Evolutionary conservation across 1,284 basidiomycete species (phyloP), one percentile per base, ranked within the genome.

Genomic region (Thelephora terrestris): DNA sequence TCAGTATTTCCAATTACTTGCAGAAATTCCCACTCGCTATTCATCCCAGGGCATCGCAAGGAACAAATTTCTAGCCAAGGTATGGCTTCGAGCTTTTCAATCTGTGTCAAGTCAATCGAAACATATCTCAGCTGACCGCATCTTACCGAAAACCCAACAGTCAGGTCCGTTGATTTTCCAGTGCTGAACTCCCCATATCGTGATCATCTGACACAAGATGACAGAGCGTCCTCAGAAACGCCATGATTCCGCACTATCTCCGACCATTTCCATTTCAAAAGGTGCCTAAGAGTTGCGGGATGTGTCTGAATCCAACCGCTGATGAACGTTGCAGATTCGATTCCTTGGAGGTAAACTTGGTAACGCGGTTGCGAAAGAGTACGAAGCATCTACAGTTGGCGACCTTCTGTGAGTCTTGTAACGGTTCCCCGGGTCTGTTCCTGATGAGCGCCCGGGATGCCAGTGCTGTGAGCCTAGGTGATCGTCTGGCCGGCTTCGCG

Each of bases 301-400:
- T 17, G 18, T 43, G 9, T 21, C 20, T 21, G 39, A 17, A 49
- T 37, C 40, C 44, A 27, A 14, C 10, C 34, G 43, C 27, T 43
- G 29, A 32, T 46, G 32, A 21, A n/a, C 16, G 6, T 21, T 7
- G 16, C 52, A 95, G 89, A 97, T 99, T 59, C 81, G 96, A 5
- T 91, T 91, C 57, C 71, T 99, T 0, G 95, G 95, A 1, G 95
- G 96, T 5, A 99, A 99, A 66, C 78, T 99, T 0, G 95, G 96
- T 1, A 77, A 81, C 44, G 85, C 91, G 1, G 73, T 99, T 27
- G 90, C 90, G 0, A 78, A 83, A 50, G 86, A 92, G 60, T 98
- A 90, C 61, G 85, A 86, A 55, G 91, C 81, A 6, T 85, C 85
- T 10, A 93, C 87, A 1, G 92, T 98, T 1, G 85, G 82, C 1